Evolutionary conservation across 768 basidiomycete genomes (phyloP), one percentile per base, ranked within the genome.

Genomic region (Boletellus sp.): DNA sequence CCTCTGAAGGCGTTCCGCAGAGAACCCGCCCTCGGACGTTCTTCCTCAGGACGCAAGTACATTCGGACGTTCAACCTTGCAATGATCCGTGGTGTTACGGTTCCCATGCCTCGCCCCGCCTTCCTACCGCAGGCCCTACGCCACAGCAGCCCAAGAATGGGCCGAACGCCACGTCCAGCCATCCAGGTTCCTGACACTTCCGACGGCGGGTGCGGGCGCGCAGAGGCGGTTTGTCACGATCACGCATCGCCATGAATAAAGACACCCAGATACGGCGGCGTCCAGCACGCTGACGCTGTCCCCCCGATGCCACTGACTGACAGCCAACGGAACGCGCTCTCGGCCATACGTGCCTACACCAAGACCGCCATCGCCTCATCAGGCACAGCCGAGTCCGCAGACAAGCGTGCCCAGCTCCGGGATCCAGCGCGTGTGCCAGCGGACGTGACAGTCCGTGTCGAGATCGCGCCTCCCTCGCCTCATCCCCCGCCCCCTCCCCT

Each of bases 391-490:
- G 39, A 42, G 26, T 62, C 60, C 16, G 13, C 59, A 9, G 57
- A 62, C 1, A 35, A 59, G 11, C 60, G 60, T 15, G 39, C 49
- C 1, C 47, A 39, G 17, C 22, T 4, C 6, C 60, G 45, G 10
- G 42, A 37, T 3, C 42, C 42, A 0, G 48, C 15, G 15, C 8
- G 0, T 41, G 2, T 60, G 24, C 58, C 61, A 0, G 19, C 35
- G 4, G 61, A 60, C 22, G 12, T 63, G 24, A 48, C 42, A 0
- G 47, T 45, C 11, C 45, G 17, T 16, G 24, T 62, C 7, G 61
- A 63, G 35, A 58, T 57, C 34, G 61, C 61, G 0, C 52, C 55
- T 2, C 51, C 61, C 5, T 57, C 53, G 1, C 3, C 50, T 0
- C n/a, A 48, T 0, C 49, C 45, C 23, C 48, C 45, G 36, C 42